Conservation (phyloP, 1,284 basidiomycete genomes). For the Trametes versicolor region DNA sequence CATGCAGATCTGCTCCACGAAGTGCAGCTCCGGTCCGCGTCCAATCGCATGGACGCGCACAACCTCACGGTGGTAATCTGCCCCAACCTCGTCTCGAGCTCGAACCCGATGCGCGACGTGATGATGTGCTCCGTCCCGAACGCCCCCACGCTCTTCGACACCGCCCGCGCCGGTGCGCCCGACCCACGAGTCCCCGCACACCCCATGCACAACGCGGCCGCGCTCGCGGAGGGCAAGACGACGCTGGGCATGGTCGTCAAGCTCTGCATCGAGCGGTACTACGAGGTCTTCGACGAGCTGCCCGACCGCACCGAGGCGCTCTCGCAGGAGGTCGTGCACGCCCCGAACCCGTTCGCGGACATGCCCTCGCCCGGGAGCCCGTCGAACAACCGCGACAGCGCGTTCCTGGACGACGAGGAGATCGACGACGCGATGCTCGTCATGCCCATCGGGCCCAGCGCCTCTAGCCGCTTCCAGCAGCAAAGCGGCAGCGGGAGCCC, state of each 20-base stretch:
- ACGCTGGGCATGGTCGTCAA: slow-evolving; percentile 79
- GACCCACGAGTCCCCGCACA: slow-evolving; percentile 30
- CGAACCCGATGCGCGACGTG: slow-evolving; percentile 75
- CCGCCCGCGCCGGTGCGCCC: slow-evolving; percentile 35
- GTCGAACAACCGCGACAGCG: slow-evolving; percentile 44
- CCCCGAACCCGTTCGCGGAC: slow-evolving; percentile 33
- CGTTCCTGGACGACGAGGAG: slow-evolving; percentile 68
- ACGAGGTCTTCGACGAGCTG: slow-evolving; percentile 85
- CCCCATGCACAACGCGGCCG: slow-evolving; percentile 34
- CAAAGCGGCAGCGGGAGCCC: neutral
- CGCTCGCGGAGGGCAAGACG: slow-evolving; percentile 54
- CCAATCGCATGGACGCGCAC: slow-evolving; percentile 84
- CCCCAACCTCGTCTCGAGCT: slow-evolving; percentile 79
- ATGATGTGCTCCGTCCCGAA: slow-evolving; percentile 74
- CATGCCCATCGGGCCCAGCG: slow-evolving; percentile 70
- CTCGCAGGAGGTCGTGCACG: slow-evolving; percentile 41
- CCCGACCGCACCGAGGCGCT: slow-evolving; percentile 72
- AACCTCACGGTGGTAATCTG: slow-evolving; percentile 83
- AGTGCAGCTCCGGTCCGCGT: slow-evolving; percentile 68
- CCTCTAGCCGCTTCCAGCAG: slow-evolving; percentile 27
- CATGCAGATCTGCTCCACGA: slow-evolving; percentile 78
- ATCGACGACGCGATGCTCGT: slow-evolving; percentile 80
- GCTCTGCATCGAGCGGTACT: slow-evolving; percentile 83
- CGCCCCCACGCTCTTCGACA: slow-evolving; percentile 47
- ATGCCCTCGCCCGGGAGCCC: slow-evolving; percentile 42